Percentiles rank a stretch among this genome's conserved stretches.
phyloP scores from a whole-genome alignment of 345 rosid genomes.

The Clarkia xantiana region DNA sequence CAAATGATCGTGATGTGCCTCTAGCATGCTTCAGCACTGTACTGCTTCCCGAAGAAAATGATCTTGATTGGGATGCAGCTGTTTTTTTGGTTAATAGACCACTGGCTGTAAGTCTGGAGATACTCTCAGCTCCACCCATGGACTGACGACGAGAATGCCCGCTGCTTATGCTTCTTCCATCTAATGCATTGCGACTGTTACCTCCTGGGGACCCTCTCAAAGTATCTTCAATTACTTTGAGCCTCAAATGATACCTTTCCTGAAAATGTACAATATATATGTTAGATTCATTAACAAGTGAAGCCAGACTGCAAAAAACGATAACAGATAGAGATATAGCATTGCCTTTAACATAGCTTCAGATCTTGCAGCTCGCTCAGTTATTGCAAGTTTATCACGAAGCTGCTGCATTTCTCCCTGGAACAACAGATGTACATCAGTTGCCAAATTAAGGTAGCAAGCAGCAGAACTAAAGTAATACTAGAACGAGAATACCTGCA shows the following conservation, averaged over 20 bases:
- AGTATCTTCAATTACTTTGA: conserved; percentile 81
- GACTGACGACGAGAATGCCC: conserved; percentile 94
- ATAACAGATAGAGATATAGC: conserved; percentile 2
- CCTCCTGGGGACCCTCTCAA: conserved; percentile 59
- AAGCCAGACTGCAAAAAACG: neutral
- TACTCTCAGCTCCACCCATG: conserved; percentile 66
- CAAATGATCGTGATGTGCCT: conserved; percentile 89
- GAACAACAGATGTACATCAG: neutral
- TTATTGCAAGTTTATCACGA: conserved; percentile 67
- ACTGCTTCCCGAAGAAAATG: conserved; percentile 50
- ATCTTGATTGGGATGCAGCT: conserved; percentile 48
- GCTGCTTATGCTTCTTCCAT: conserved; percentile 61
- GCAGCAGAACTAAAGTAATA: no score
- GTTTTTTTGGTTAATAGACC: conserved; percentile 62
- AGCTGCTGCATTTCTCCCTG: conserved; percentile 99
- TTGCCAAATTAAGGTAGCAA: neutral
- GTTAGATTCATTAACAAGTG: conserved; percentile 9
- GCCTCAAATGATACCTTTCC: conserved; percentile 87
- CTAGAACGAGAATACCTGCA: conserved; percentile 48
- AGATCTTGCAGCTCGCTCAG: conserved; percentile 78
- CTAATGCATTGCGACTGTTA: conserved; percentile 32
- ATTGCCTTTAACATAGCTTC: conserved; percentile 80
- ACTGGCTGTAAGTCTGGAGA: conserved; percentile 54
- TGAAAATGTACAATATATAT: conserved; percentile 15
- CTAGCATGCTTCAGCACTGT: conserved; percentile 76